phyloP scores from a whole-genome alignment of 345 rosid genomes.

The Durio zibethinus region DNA sequence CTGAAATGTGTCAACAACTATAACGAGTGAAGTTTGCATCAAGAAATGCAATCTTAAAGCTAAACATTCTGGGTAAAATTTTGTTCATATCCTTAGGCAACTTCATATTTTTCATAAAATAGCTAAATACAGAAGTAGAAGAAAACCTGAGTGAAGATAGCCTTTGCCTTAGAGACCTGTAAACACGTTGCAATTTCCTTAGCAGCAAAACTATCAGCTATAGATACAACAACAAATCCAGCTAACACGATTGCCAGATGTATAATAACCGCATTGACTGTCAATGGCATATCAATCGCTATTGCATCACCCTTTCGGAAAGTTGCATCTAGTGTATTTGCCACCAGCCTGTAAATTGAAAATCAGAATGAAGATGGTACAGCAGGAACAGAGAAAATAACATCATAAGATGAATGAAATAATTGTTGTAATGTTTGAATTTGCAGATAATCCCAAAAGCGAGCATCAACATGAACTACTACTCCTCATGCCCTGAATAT shows the following conservation, averaged over 20 bases:
- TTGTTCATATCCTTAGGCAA: neutral
- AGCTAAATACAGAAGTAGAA: slow-evolving; percentile 8
- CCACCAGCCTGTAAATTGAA: slow-evolving; percentile 61
- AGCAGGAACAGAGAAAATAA: neutral
- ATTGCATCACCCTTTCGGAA: slow-evolving; percentile 78
- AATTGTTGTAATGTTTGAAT: neutral
- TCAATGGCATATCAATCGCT: slow-evolving; percentile 97
- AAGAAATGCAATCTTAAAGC: neutral
- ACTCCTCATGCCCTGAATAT: neutral
- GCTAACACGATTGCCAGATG: slow-evolving; percentile 77
- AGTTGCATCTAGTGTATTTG: slow-evolving; percentile 53
- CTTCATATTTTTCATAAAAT: neutral
- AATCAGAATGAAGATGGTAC: neutral
- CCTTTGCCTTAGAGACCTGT: slow-evolving; percentile 71
- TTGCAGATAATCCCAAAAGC: neutral
- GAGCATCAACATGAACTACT: neutral
- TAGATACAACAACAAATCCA: slow-evolving; percentile 81
- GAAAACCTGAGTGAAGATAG: slow-evolving; percentile 86
- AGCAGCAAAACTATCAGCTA: slow-evolving; percentile 92
- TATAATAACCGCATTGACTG: slow-evolving; percentile 73
- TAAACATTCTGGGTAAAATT: neutral
- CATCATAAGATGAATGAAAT: neutral
- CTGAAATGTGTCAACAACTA: neutral
- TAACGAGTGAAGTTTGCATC: neutral
- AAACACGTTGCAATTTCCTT: slow-evolving; percentile 80